Conservation (phyloP, 306 rosid genomes). For the Ceratonia siliqua region DNA sequence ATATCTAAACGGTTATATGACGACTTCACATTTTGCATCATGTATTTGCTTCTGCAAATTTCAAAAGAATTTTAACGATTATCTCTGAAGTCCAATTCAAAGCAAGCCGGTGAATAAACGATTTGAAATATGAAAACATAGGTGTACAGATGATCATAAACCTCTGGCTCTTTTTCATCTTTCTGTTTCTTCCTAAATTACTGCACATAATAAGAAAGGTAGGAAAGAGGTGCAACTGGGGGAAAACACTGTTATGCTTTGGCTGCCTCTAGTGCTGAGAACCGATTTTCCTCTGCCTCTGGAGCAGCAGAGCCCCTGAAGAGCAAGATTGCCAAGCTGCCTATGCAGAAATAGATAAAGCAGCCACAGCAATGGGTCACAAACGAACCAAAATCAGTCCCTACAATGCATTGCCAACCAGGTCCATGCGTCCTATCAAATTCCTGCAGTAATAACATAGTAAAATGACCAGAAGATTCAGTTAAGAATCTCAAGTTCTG, state of each 20-base stretch:
- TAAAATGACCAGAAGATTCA: neutral
- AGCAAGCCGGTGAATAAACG: neutral
- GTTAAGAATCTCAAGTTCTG: neutral
- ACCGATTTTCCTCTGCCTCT: slow-evolving; percentile 49
- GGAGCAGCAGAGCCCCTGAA: slow-evolving; percentile 68
- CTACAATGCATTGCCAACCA: slow-evolving; percentile 96
- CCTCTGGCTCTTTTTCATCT: neutral
- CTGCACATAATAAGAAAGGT: neutral
- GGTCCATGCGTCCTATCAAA: slow-evolving; percentile 66
- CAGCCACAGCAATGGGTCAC: slow-evolving; percentile 82
- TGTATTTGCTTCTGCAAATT: no score
- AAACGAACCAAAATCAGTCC: slow-evolving; percentile 91
- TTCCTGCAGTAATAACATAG: slow-evolving; percentile 49
- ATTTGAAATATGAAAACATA: no score
- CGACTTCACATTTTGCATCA: no score
- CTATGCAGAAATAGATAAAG: slow-evolving; percentile 74
- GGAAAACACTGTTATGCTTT: slow-evolving; percentile 26
- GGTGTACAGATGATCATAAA: neutral
- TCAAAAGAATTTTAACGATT: no score
- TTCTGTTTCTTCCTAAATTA: neutral
- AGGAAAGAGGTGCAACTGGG: neutral
- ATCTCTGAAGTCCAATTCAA: neutral
- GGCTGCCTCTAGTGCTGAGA: slow-evolving; percentile 45
- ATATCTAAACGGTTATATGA: no score
- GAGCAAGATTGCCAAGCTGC: slow-evolving; percentile 76